Base-by-base conservation (phyloP, 768 basidiomycete species). In the Scleroderma bovista region DNA sequence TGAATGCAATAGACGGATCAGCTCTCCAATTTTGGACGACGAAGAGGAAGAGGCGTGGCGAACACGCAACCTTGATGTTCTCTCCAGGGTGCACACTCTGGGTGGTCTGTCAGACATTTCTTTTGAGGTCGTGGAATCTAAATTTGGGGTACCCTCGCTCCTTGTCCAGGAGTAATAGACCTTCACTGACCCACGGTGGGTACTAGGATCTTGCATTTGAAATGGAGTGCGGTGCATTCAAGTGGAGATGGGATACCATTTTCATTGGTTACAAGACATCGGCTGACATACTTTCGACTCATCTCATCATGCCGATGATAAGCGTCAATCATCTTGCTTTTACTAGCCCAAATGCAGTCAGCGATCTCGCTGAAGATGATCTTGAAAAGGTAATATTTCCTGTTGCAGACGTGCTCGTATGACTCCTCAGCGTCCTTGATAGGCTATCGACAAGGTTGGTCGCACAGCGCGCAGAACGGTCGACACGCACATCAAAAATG, bases 211-310 rank as follows among this genome's bases (percentile, higher is more conserved):
- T 86, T 22, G 77, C 84, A 4, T 74, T 88, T 50, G 74, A 77
- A 57, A 55, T 89, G 31, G 77, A 79, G 57, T 78, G 73, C 52
- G 75, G 76, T 20, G 62, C 68, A 9, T 84, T 87, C 67, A 81
- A 79, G 71, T 91, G 87, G 87, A 74, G 77, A 69, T 91, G 88
- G 88, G 86, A 90, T 65, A 76, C 82, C 15, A 78, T 75, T 63
- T 77, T 75, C 55, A 61, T 86, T 33, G 85, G 86, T 8, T 71
- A 80, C 62, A 83, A 74, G 63, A 57, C 66, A 29, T 84, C 87
- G 32, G 80, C 88, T 51, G 84, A 87, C 45, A 71, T 88, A 48
- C 73, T 91, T 46, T 90, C 88, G 52, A 84, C 76, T 55, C 88
- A 91, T 57, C 78, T 90, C 55, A 81, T 90, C 54, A 70, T 84